Evolutionary conservation across 148 eudicot genomes (phyloP).

Genomic region (Beta vulgaris): DNA sequence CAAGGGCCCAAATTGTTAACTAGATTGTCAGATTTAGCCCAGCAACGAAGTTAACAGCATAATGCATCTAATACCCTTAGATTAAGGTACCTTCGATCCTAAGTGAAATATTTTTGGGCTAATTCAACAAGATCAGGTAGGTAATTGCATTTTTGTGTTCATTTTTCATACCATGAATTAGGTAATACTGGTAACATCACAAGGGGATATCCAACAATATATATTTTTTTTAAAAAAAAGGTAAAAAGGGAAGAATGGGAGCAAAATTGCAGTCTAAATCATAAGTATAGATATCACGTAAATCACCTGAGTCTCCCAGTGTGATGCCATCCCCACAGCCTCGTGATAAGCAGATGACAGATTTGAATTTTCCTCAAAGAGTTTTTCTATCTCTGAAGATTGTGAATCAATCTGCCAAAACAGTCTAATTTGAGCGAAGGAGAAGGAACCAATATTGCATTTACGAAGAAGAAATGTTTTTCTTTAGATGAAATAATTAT

Average conservation of each 20-base stretch:
- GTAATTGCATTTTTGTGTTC: no score
- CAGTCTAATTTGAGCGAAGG: constrained; percentile 16
- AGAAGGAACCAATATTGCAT: background rate
- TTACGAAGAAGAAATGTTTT: background rate
- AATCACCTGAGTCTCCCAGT: constrained; percentile 91
- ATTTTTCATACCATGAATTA: no score
- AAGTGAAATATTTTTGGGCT: no score
- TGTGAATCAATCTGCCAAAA: constrained; percentile 85
- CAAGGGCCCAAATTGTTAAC: background rate
- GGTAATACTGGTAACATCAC: no score
- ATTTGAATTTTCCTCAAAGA: constrained; percentile 86
- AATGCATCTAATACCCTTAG: background rate
- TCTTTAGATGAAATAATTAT: no score
- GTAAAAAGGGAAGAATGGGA: background rate
- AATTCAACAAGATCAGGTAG: no score
- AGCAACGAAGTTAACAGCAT: background rate
- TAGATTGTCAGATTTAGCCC: background rate
- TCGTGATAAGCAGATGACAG: constrained; percentile 78
- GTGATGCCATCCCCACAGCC: constrained; percentile 55
- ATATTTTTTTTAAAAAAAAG: no score
- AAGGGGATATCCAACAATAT: background rate
- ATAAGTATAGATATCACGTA: background rate
- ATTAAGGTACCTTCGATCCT: background rate
- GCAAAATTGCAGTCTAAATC: background rate
- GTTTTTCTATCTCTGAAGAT: constrained; percentile 91